Conservation (phyloP, 1,284 basidiomycete species). For the Cryptococcus deneoformans region DNA sequence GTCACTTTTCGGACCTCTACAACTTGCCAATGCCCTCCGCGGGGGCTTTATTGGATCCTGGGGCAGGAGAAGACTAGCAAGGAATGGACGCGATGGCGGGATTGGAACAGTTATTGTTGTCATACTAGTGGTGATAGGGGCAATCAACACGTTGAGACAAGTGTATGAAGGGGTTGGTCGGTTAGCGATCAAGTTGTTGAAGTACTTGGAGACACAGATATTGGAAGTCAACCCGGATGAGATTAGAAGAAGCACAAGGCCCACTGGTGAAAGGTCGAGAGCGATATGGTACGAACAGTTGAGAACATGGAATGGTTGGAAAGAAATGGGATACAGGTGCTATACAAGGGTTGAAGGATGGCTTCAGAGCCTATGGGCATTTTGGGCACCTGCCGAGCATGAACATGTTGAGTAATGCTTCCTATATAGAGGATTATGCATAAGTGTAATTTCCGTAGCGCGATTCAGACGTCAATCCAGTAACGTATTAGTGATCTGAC, state of each 20-base stretch:
- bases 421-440: no score
- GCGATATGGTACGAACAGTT: conserved; percentile 20
- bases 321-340: conserved; percentile 16
- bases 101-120: conserved; percentile 30
- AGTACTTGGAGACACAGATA: conserved; percentile 43
- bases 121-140: conserved; percentile 36
- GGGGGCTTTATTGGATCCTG: conserved; percentile 31
- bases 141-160: conserved; percentile 32
- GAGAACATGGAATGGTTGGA: conserved; percentile 21
- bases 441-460: no score
- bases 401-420: not conserved
- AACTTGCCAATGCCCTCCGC: conserved; percentile 41
- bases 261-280: conserved; percentile 13
- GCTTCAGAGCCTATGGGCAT: not conserved
- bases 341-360: conserved; percentile 5
- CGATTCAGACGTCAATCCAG: no score
- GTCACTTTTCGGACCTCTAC: conserved; percentile 42
- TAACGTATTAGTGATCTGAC: no score
- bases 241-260: conserved; percentile 5
- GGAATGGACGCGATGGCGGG: conserved; percentile 5
- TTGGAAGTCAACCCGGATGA: conserved; percentile 40
- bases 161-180: conserved; percentile 28
- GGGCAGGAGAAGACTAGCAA: conserved; percentile 9
- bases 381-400: not conserved
- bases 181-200: conserved; percentile 23